Evolutionary conservation across 345 rosid species (phyloP).

Genomic region (Brassica carinata): DNA sequence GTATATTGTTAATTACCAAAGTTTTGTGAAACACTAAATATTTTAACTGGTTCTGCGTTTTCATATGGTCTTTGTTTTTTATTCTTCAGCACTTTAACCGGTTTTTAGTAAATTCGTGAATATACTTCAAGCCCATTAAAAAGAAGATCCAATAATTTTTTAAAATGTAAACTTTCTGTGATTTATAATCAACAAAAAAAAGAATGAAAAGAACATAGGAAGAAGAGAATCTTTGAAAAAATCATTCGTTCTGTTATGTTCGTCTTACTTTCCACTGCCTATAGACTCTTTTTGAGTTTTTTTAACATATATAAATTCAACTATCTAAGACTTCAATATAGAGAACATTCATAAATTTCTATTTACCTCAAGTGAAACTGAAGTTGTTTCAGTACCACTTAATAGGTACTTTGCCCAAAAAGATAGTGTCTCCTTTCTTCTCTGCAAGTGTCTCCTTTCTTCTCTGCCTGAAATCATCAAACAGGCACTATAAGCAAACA

Average conservation of each 20-base stretch:
- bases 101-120: too few relatives aligned
- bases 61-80: too few relatives aligned
- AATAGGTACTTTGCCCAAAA: constrained; percentile 84
- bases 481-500: neutral
- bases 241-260: neutral
- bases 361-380: constrained; percentile 93
- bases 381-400: constrained; percentile 95
- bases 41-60: too few relatives aligned
- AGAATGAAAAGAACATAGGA: neutral
- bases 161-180: neutral
- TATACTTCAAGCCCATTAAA: too few relatives aligned
- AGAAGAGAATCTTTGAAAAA: neutral
- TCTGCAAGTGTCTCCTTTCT: constrained; percentile 87
- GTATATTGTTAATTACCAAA: too few relatives aligned
- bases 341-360: neutral
- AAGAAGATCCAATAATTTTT: too few relatives aligned
- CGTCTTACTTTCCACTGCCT: neutral
- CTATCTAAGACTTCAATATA: neutral
- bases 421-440: constrained; percentile 90
- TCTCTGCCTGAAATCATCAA: constrained; percentile 70
- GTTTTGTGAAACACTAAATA: too few relatives aligned
- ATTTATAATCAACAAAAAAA: too few relatives aligned
- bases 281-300: neutral
- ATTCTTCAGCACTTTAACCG: too few relatives aligned
- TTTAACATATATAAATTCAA: neutral